Evolutionary conservation across 257 asterid genomes (phyloP).

Genomic region (Solanum chiquidenum): DNA sequence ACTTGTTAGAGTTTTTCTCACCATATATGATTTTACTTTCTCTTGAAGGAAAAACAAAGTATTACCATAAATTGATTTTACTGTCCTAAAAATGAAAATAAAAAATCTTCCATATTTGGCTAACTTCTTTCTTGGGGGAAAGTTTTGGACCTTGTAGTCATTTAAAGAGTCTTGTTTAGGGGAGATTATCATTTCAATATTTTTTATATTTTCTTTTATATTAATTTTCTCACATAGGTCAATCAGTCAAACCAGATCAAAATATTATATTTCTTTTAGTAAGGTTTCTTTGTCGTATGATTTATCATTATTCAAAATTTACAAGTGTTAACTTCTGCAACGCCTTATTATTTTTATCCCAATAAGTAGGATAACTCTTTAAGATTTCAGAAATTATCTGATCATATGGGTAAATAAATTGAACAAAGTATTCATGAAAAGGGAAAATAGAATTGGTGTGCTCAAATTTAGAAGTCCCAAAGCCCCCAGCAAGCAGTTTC

Average conservation of each 20-base stretch:
- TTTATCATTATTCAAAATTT: too few relatives aligned
- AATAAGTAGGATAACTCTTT: not conserved
- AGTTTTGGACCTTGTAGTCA: not conserved
- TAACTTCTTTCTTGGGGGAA: not conserved
- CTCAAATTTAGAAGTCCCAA: not conserved
- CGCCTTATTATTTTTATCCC: not conserved
- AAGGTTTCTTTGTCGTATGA: not conserved
- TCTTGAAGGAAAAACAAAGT: not conserved
- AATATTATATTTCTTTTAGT: not conserved
- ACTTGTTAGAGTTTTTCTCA: not conserved
- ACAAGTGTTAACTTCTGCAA: not conserved
- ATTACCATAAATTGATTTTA: too few relatives aligned
- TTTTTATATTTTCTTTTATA: not conserved
- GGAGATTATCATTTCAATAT: not conserved
- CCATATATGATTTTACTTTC: not conserved
- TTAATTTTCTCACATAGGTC: not conserved
- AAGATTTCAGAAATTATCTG: not conserved
- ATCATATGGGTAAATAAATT: not conserved
- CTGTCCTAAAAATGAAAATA: not conserved
- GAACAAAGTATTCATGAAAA: not conserved
- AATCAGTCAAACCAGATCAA: not conserved
- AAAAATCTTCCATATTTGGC: not conserved
- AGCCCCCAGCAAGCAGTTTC: not conserved
- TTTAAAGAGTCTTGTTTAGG: not conserved
- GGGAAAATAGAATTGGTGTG: not conserved